phyloP scores from a whole-genome alignment of 148 eudicot species.

The Spergularia marina region DNA sequence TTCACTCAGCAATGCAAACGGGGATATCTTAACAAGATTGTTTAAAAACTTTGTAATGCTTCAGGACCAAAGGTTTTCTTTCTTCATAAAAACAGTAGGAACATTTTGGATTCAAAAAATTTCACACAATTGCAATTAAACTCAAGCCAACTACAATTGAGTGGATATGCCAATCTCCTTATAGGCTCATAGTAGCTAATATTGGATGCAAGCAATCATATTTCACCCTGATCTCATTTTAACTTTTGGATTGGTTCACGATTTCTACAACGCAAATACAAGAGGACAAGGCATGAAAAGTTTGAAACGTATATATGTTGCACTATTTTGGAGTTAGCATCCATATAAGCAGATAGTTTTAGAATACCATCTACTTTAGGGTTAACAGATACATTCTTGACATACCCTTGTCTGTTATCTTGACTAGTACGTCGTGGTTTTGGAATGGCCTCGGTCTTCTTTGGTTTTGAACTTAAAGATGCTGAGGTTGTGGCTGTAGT shows the following conservation, averaged over 20 bases:
- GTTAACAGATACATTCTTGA: neutral
- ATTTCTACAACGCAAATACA: neutral
- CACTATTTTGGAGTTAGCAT: neutral
- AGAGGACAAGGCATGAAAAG: neutral
- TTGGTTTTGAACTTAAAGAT: conserved; percentile 43
- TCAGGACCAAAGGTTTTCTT: neutral
- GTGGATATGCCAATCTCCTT: neutral
- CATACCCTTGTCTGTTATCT: conserved; percentile 61
- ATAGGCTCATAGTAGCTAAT: neutral
- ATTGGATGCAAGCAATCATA: neutral
- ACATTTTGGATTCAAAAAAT: neutral
- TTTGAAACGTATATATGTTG: neutral
- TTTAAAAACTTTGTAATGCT: no score
- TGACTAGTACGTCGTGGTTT: conserved; percentile 55
- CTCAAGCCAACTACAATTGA: neutral
- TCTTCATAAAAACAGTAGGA: neutral
- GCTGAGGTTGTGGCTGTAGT: conserved; percentile 35
- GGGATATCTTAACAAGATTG: no score
- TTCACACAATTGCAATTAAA: neutral
- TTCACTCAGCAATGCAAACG: no score
- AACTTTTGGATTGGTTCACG: neutral
- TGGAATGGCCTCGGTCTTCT: conserved; percentile 49
- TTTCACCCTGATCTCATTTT: neutral
- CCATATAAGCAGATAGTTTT: neutral
- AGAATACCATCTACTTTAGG: neutral